Evolutionary conservation across 257 asterid species (phyloP).

Genomic region (Coffea eugenioides): DNA sequence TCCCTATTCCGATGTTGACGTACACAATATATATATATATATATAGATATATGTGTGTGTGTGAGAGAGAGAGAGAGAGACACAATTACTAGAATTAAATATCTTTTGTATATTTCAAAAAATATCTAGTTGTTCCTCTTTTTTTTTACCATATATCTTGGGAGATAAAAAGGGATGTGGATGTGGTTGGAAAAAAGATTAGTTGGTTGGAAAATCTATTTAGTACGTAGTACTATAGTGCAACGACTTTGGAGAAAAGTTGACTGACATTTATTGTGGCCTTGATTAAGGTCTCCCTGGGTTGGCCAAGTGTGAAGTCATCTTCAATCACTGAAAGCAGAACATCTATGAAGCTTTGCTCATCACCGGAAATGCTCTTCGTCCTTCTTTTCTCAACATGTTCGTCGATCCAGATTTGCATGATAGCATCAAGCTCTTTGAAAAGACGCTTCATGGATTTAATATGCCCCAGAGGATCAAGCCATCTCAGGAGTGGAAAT

Average conservation of each 20-base stretch:
- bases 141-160: background rate
- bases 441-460: conserved; percentile 41
- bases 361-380: background rate
- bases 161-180: too few relatives aligned
- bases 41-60: too few relatives aligned
- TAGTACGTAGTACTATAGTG: too few relatives aligned
- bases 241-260: background rate
- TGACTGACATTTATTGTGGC: conserved; percentile 45
- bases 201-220: too few relatives aligned
- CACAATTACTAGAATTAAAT: too few relatives aligned
- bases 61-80: too few relatives aligned
- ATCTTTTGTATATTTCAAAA: background rate
- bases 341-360: conserved; percentile 47
- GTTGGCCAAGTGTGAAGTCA: conserved; percentile 26
- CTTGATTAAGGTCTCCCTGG: conserved; percentile 37
- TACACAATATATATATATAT: too few relatives aligned
- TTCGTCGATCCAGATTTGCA: conserved; percentile 48
- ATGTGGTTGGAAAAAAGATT: background rate
- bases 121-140: background rate
- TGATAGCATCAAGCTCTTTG: conserved; percentile 36
- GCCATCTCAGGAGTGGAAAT: conserved; percentile 36
- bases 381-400: conserved; percentile 26
- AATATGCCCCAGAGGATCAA: conserved; percentile 57
- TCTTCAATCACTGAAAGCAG: conserved; percentile 44
- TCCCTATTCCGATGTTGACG: background rate